These are phyloP conservation scores for Linum trigynum DNA, from an alignment of 345 rosid species.

Conservation along the genomic window DNA sequence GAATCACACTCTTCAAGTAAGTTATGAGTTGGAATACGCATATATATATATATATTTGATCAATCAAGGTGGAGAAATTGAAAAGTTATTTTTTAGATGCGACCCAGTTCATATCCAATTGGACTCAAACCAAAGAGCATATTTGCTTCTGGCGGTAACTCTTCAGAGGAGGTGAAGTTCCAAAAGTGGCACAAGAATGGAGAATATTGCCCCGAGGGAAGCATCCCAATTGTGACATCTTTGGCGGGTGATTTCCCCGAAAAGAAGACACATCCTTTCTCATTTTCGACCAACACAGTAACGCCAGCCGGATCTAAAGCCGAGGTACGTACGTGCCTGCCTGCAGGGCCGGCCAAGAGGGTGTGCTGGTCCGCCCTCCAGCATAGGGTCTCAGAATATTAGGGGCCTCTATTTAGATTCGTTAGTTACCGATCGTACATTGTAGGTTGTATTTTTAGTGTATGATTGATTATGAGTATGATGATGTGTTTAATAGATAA, in stretches of 20 bases:
- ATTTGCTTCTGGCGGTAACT: no score
- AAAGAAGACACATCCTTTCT: neutral
- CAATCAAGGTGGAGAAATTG: neutral
- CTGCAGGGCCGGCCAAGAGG: no score
- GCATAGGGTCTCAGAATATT: no score
- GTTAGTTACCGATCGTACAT: no score
- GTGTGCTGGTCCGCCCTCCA: no score
- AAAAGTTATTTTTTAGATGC: conserved; percentile 6
- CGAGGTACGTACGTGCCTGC: conserved; percentile 13
- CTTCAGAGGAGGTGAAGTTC: neutral
- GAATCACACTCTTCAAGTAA: conserved; percentile 18
- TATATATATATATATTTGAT: no score
- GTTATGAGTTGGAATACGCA: neutral
- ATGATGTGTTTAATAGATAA: no score
- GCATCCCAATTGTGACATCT: conserved; percentile 19
- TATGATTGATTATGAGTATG: no score
- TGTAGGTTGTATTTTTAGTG: no score
- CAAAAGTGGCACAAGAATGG: conserved; percentile 16
- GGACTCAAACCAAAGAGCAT: neutral
- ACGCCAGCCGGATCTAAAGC: neutral
- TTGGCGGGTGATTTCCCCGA: neutral
- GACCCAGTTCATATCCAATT: conserved; percentile 9
- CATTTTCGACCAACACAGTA: neutral
- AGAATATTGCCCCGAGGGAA: conserved; percentile 22
- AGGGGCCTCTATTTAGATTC: no score